A percentile compares a stretch with the other conserved stretches of the same genome.
Evolutionary conservation across 495 filamentous ascomycete species (phyloP).

Genomic region (Emericellopsis terricola): DNA sequence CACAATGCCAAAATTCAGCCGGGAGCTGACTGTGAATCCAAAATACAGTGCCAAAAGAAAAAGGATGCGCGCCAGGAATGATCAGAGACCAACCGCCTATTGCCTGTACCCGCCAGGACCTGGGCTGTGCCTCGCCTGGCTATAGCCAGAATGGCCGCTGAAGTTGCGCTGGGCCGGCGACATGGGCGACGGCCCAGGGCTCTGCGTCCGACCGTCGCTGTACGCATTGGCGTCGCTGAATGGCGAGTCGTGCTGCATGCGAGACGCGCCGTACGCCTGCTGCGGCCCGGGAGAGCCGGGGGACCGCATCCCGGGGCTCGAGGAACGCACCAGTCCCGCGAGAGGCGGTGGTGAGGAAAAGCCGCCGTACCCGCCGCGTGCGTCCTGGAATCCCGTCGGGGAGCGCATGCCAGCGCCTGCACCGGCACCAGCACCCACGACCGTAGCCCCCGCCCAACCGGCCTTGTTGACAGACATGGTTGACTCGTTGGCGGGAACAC

Average conservation of each 20-base stretch:
- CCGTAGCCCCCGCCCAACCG: neutral
- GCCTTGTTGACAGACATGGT: neutral
- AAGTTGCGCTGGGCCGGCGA: no score
- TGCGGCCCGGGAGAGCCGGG: slow-evolving; percentile 1
- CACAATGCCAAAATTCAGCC: no score
- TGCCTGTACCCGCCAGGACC: no score
- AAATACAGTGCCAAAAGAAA: no score
- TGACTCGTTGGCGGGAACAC: neutral
- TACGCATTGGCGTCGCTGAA: neutral
- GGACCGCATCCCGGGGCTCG: neutral
- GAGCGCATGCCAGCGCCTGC: neutral
- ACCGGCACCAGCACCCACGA: neutral
- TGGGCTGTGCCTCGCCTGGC: no score
- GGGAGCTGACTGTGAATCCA: no score
- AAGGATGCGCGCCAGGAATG: no score
- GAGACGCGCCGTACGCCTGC: neutral
- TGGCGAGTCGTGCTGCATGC: neutral
- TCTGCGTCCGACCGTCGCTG: neutral
- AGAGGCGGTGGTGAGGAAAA: neutral
- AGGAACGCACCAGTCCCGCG: neutral
- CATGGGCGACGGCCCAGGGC: no score
- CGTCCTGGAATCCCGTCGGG: neutral
- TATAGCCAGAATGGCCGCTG: no score
- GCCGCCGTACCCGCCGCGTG: neutral
- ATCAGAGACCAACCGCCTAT: no score